Base-by-base conservation (phyloP, 2,329 filamentous ascomycete species). In the Fusarium paranaense region DNA sequence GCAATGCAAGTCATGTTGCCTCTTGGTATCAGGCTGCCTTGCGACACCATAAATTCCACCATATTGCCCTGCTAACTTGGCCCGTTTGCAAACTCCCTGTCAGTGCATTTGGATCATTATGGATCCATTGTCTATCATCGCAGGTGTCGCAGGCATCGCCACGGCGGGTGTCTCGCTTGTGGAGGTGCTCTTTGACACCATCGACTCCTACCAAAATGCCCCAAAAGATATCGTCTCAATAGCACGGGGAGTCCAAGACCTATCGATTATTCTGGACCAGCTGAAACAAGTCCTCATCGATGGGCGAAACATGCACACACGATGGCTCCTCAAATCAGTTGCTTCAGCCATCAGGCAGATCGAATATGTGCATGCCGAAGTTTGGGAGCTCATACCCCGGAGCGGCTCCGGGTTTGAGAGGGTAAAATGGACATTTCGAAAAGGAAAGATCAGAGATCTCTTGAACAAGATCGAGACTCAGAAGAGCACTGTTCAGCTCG, bases 71-170 rank as follows among this genome's bases (percentile, higher is more conserved):
- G 5, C 25, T 6, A 16, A 9, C 30, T 5, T 35, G 6, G 27
- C 20, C n/a, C 30, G 13, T n/a, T 33, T 18, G 6, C 16, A 16
- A 27, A 30, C 32, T 35, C 52, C 52, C 30, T 33, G 32, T 52
- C 47, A 30, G 47, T 52, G 27, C 47, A n/a, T 8, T n/a, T 11
- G 2, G 30, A 56, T 58, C 56, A 27, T 27, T n/a, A 59, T 59
- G 56, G 56, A 59, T 30, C 56, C 56, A n/a, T 40, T 59, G 11
- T 59, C 56, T 6, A 59, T 59, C 35, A 59, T 59, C 22, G 56
- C 56, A 2, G 56, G 35, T 16, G 56, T 59, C 6, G 35, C 56
- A 1, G 56, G 56, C 25, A 30, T 59, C 35, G 56, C 56, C 10
- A 40, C 56, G 2, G 56, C 56, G 2, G 56, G 56, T 30, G 56